A percentile compares a stretch with the other conserved stretches of the same genome.
Evolutionary conservation across 1,284 basidiomycete genomes (phyloP).

Genomic region (Ceratobasidium papillatum): DNA sequence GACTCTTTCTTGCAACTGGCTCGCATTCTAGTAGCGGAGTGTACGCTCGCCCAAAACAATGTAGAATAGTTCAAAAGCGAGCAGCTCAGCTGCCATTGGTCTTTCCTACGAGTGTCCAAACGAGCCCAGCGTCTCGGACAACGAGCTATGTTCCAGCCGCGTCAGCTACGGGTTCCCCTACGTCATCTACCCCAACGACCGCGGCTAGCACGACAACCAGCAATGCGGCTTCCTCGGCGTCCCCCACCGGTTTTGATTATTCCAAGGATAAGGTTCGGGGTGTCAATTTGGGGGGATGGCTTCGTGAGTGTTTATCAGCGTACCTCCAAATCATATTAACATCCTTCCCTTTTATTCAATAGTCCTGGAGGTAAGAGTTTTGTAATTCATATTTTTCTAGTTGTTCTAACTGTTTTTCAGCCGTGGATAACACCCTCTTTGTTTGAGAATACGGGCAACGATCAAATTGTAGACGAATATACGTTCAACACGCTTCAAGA

Average conservation of each 20-base stretch:
- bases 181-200: background rate
- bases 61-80: conserved; percentile 14
- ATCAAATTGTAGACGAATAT: conserved; percentile 71
- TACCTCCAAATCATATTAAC: background rate
- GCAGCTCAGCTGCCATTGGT: background rate
- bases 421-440: conserved; percentile 80
- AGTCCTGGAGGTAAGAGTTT: conserved; percentile 7
- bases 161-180: background rate
- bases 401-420: conserved; percentile 50
- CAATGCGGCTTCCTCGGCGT: background rate
- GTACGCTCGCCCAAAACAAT: conserved; percentile 12
- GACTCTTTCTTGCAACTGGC: background rate
- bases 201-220: background rate
- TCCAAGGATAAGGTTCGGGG: conserved; percentile 20
- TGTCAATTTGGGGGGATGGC: conserved; percentile 28
- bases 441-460: conserved; percentile 69
- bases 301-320: background rate
- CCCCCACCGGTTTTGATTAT: conserved; percentile 22
- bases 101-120: background rate
- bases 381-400: background rate
- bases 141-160: background rate
- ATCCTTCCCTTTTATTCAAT: background rate
- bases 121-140: background rate
- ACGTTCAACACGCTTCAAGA: conserved; percentile 70
- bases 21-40: background rate